Evolutionary conservation across 2,329 filamentous ascomycete genomes (phyloP).

Genomic region (Colletotrichum sp.): DNA sequence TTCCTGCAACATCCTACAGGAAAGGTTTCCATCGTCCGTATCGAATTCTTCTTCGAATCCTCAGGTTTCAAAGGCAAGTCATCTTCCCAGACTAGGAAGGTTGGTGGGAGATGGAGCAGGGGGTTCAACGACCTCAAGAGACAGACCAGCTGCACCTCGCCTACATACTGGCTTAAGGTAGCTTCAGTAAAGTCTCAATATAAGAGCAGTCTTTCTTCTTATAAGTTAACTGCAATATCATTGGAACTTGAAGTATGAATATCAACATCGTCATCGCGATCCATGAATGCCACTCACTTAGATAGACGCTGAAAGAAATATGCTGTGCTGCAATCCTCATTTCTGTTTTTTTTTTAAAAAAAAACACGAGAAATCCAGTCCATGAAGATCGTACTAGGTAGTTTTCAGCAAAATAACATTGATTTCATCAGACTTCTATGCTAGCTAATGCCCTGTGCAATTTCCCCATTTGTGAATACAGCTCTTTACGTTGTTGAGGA

Average conservation of each 20-base stretch:
- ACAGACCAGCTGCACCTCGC: background rate
- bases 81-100: background rate
- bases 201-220: background rate
- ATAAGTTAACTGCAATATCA: background rate
- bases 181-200: background rate
- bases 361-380: too few species aligned
- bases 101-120: background rate
- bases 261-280: background rate
- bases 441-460: background rate
- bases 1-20: background rate
- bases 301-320: background rate
- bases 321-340: background rate
- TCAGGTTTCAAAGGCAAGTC: background rate
- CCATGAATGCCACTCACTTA: background rate
- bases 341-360: too few species aligned
- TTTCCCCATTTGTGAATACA: background rate
- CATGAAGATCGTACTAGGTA: background rate
- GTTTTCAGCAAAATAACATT: background rate
- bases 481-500: background rate
- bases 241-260: background rate
- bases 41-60: background rate
- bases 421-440: background rate
- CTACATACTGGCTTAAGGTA: background rate
- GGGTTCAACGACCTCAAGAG: background rate
- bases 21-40: accelerated